Evolutionary conservation across 2,329 filamentous ascomycete genomes (phyloP), one percentile per base, ranked within the genome.

Genomic region (Paracoccidioides lutzii): DNA sequence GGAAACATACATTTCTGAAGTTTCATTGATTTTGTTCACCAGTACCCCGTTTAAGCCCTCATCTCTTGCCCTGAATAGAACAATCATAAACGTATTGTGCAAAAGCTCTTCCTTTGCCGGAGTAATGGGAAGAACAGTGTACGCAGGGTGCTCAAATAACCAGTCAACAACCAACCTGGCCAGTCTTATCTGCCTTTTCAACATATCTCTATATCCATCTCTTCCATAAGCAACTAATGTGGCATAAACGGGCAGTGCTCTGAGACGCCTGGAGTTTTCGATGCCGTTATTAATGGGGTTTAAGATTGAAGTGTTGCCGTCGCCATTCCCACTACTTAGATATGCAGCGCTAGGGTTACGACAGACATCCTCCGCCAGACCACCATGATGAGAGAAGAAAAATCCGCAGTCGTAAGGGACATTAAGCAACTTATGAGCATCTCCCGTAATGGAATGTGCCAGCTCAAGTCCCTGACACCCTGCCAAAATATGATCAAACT

Each of bases 331-430:
- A 22, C 70, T 69, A 7, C 70, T 69, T 48, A 95, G 80, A 66
- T 96, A 96, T 1, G 84, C 87, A 2, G 91, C 90, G 66, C 90
- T 90, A 37, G 88, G 82, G 70, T 96, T 96, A 58, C 81, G 78
- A 70, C 91, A 95, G 8, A 90, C 83, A 4, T 78, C 71, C 35
- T 77, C 75, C 0, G 85, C 78, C 10, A 81, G 73, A 2, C 71
- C 63, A 6, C 79, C 72, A 59, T 86, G 80, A 15, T 82, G 81
- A 53, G 84, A 88, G 63, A 95, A 81, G 76, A 95, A 94, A 70
- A 96, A 85, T 45, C 90, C 91, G 64, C 85, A 90, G 69, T 96
- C 91, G 64, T 96, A 96, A 0, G 91, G 90, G 48, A 95, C 89
- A 62, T 96, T 96, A 58, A 97, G 78, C n/a, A 95, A 73, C 66